A percentile compares a stretch with the other conserved stretches of the same genome.
Evolutionary conservation across 495 filamentous ascomycete species (phyloP).

Genomic region (Neurospora sp.): DNA sequence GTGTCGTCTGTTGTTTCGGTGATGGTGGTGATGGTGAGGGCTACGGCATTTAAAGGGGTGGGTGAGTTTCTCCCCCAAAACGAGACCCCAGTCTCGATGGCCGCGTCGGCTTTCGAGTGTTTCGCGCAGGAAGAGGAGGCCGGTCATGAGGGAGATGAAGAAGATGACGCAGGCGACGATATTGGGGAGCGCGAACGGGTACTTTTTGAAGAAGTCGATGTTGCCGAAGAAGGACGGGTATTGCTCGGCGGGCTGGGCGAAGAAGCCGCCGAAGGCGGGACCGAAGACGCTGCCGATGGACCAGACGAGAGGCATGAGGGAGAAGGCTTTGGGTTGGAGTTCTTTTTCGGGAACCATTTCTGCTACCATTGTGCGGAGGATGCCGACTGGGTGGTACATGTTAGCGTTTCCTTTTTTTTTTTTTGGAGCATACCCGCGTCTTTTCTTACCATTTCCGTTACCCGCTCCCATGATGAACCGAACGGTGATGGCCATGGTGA

Average conservation of each 20-base stretch:
- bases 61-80: slow-evolving; percentile 48
- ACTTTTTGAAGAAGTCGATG: slow-evolving; percentile 55
- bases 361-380: slow-evolving; percentile 60
- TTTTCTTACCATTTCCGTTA: slow-evolving; percentile 50
- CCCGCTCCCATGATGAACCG: slow-evolving; percentile 57
- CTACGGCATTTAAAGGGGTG: slow-evolving; percentile 21
- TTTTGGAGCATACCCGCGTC: not conserved
- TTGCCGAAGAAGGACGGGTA: slow-evolving; percentile 56
- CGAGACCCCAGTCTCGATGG: slow-evolving; percentile 56
- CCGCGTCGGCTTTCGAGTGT: slow-evolving; percentile 58
- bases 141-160: slow-evolving; percentile 58
- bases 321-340: slow-evolving; percentile 73
- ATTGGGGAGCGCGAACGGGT: slow-evolving; percentile 78
- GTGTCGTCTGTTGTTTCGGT: slow-evolving; percentile 17
- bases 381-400: slow-evolving; percentile 38
- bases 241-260: slow-evolving; percentile 69
- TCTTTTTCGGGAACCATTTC: slow-evolving; percentile 74
- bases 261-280: slow-evolving; percentile 74
- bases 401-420: not conserved
- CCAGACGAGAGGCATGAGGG: slow-evolving; percentile 77
- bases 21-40: slow-evolving; percentile 12
- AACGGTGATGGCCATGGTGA: slow-evolving; percentile 61
- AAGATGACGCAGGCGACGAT: slow-evolving; percentile 64
- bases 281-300: slow-evolving; percentile 80
- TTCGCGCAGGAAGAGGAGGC: slow-evolving; percentile 68